Conservation (phyloP, 2,329 filamentous ascomycete species). For the Microthyrium microscopicum region DNA sequence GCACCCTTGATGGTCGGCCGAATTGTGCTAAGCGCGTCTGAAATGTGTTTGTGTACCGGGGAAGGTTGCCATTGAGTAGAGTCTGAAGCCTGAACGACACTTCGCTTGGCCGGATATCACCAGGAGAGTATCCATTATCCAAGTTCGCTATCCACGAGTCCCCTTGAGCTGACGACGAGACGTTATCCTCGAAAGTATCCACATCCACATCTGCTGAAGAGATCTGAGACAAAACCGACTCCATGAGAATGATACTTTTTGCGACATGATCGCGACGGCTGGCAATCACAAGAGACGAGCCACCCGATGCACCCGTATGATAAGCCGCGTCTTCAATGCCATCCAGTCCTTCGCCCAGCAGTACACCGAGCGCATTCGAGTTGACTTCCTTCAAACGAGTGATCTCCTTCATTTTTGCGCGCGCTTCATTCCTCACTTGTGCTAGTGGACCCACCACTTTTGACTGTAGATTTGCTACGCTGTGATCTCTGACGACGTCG, state of each 20-base stretch:
- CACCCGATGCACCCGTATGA: constrained; percentile 11
- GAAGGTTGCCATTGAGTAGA: constrained; percentile 53
- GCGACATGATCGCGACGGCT: constrained; percentile 47
- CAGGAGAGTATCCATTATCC: constrained; percentile 19
- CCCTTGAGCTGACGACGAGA: constrained; percentile 38
- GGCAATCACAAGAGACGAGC: neutral
- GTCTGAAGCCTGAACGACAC: constrained; percentile 50
- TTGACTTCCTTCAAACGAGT: constrained; percentile 62
- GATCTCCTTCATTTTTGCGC: constrained; percentile 54
- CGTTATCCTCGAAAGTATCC: constrained; percentile 37
- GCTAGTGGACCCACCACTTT: constrained; percentile 65
- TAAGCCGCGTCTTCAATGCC: constrained; percentile 6
- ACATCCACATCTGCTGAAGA: constrained; percentile 40
- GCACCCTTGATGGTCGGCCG: constrained; percentile 56
- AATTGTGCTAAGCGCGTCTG: constrained; percentile 41
- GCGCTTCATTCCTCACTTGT: constrained; percentile 55
- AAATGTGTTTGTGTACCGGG: constrained; percentile 45
- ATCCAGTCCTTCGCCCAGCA: constrained; percentile 69
- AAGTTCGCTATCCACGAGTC: constrained; percentile 29
- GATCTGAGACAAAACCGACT: constrained; percentile 62
- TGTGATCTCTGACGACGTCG: constrained; percentile 57
- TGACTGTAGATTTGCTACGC: constrained; percentile 52
- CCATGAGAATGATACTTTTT: constrained; percentile 69
- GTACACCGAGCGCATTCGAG: constrained; percentile 68
- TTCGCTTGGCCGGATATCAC: constrained; percentile 28